phyloP scores from a whole-genome alignment of 2,329 filamentous ascomycete genomes.

The Aplosporella prunicola region DNA sequence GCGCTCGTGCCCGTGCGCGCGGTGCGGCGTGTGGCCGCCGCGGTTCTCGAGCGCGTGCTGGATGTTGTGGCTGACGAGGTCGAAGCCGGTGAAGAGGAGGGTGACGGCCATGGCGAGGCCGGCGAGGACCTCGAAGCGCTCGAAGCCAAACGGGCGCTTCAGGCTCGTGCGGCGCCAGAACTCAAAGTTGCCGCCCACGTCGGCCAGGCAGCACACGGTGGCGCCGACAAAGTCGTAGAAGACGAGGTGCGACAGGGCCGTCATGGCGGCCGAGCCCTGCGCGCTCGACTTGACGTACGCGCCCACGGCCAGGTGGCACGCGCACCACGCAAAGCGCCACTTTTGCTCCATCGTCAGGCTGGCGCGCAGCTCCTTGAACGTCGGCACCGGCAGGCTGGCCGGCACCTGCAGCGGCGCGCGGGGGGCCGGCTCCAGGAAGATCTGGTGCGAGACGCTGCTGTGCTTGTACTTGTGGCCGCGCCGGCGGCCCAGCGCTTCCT shows the following conservation, averaged over 20 bases:
- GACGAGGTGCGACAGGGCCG: constrained; percentile 82
- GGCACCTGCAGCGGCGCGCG: constrained; percentile 81
- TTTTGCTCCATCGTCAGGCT: constrained; percentile 88
- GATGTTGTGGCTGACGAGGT: constrained; percentile 85
- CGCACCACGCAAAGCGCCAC: constrained; percentile 74
- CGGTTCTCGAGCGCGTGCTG: constrained; percentile 80
- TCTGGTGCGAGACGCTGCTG: constrained; percentile 90
- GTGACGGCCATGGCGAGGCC: constrained; percentile 95
- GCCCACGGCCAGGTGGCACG: constrained; percentile 77
- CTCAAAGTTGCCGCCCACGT: constrained; percentile 92
- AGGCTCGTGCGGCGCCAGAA: constrained; percentile 92
- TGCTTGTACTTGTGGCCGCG: constrained; percentile 97
- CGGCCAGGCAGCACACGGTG: constrained; percentile 81
- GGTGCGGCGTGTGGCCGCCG: constrained; percentile 64
- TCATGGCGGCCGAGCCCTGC: constrained; percentile 79
- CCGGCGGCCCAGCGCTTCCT: constrained; percentile 85
- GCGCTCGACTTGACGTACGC: constrained; percentile 78
- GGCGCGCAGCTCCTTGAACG: constrained; percentile 73
- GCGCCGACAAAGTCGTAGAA: constrained; percentile 94
- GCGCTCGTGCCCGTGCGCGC: constrained; percentile 47
- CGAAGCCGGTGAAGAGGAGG: constrained; percentile 93
- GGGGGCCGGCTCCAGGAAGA: constrained; percentile 84
- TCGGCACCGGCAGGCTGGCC: constrained; percentile 85
- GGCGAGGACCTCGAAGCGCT: constrained; percentile 85
- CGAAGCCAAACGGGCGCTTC: constrained; percentile 84